phyloP scores from a whole-genome alignment of 2,329 filamentous ascomycete species.

The Fusarium sp. region DNA sequence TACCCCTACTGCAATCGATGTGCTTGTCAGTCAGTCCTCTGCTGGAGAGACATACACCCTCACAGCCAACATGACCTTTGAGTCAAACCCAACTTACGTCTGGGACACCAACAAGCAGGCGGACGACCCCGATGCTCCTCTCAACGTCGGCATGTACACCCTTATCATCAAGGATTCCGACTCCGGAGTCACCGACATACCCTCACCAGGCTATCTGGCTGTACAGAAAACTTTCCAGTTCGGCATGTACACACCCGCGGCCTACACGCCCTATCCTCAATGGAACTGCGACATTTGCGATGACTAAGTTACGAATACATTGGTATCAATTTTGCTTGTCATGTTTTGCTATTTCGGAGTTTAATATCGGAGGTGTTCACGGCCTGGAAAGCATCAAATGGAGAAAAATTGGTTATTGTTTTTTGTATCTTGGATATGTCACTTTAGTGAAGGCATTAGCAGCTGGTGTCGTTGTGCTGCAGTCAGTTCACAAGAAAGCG shows the following conservation, averaged over 20 bases:
- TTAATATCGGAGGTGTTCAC: slow-evolving; percentile 23
- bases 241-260: slow-evolving; percentile 67
- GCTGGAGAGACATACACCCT: slow-evolving; percentile 69
- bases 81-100: slow-evolving; percentile 62
- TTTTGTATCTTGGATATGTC: slow-evolving; percentile 33
- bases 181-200: slow-evolving; percentile 60
- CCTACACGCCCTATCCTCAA: slow-evolving; percentile 64
- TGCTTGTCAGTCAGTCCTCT: slow-evolving; percentile 68
- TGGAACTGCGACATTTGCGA: slow-evolving; percentile 72
- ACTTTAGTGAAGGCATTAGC: slow-evolving; percentile 40
- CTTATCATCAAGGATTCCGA: slow-evolving; percentile 73
- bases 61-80: slow-evolving; percentile 72
- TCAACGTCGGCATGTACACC: slow-evolving; percentile 69
- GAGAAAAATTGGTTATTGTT: slow-evolving; percentile 30
- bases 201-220: slow-evolving; percentile 68
- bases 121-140: slow-evolving; percentile 59
- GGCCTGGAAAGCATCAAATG: slow-evolving; percentile 44
- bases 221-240: slow-evolving; percentile 65
- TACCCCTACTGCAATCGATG: slow-evolving; percentile 70
- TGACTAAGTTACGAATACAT: slow-evolving; percentile 60
- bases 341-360: slow-evolving; percentile 29
- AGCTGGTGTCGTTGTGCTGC: slow-evolving; percentile 28
- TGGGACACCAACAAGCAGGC: slow-evolving; percentile 70
- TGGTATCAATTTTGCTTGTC: slow-evolving; percentile 59
- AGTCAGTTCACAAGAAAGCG: slow-evolving; percentile 26